Evolutionary conservation across 1,284 basidiomycete species (phyloP).

Genomic region (Hemileia vastatrix): DNA sequence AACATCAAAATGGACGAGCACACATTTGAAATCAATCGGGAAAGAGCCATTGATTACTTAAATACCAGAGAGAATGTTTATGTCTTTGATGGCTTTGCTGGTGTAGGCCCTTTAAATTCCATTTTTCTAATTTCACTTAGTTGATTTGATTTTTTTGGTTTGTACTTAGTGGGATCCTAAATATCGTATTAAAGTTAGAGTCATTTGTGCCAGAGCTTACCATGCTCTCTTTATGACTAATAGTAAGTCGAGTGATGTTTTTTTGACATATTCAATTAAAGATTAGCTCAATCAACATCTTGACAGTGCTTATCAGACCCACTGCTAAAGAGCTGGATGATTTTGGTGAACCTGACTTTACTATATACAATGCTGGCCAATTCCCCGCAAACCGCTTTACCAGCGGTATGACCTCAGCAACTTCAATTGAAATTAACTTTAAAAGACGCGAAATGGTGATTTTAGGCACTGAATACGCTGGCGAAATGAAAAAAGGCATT

Average conservation of each 20-base stretch:
- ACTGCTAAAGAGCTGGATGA: slow-evolving; percentile 85
- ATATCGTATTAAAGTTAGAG: slow-evolving; percentile 99
- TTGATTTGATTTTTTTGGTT: background rate
- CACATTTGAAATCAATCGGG: slow-evolving; percentile 99
- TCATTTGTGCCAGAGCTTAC: slow-evolving; percentile 96
- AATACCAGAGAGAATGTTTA: slow-evolving; percentile 99
- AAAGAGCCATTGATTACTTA: slow-evolving; percentile 98
- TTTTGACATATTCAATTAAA: background rate
- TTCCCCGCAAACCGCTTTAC: slow-evolving; percentile 99
- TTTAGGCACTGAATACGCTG: slow-evolving; percentile 97
- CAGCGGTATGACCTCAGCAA: slow-evolving; percentile 98
- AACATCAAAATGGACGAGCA: slow-evolving; percentile 99
- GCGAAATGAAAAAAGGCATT: slow-evolving; percentile 99
- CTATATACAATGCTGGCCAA: slow-evolving; percentile 99
- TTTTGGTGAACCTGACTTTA: slow-evolving; percentile 98
- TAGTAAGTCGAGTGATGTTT: slow-evolving; percentile 50
- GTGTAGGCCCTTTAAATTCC: slow-evolving; percentile 42
- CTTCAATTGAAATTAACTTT: slow-evolving; percentile 99
- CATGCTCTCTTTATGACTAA: slow-evolving; percentile 93
- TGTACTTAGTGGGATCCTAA: slow-evolving; percentile 73
- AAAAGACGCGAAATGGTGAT: slow-evolving; percentile 99
- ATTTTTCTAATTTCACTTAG: background rate
- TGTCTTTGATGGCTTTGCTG: slow-evolving; percentile 95
- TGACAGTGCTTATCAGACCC: slow-evolving; percentile 89
- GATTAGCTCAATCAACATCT: slow-evolving; percentile 24